phyloP scores from a whole-genome alignment of 352 stramenopile genomes.

The Phytophthora cryptogea region DNA sequence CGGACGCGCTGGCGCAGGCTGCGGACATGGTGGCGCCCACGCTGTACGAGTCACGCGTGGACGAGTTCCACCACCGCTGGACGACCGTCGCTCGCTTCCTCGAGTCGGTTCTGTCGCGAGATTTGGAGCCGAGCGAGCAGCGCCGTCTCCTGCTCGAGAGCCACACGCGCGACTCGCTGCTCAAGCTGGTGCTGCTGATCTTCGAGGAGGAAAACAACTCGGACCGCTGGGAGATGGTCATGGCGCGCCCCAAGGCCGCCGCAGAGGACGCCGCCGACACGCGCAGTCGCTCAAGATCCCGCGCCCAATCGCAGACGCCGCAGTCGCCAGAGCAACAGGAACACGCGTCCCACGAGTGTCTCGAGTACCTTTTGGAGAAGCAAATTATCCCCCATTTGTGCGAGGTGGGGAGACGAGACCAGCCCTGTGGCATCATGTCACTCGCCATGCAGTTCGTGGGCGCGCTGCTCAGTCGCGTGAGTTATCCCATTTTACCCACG shows the following conservation, averaged over 20 bases:
- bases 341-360: slow-evolving; percentile 60
- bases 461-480: slow-evolving; percentile 79
- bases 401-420: slow-evolving; percentile 68
- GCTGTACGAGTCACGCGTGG: slow-evolving; percentile 80
- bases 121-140: slow-evolving; percentile 72
- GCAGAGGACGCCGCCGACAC: slow-evolving; percentile 27
- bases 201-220: slow-evolving; percentile 83
- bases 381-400: slow-evolving; percentile 84
- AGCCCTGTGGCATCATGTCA: slow-evolving; percentile 85
- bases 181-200: slow-evolving; percentile 88
- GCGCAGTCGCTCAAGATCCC: slow-evolving; percentile 14
- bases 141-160: slow-evolving; percentile 77
- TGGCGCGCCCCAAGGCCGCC: slow-evolving; percentile 35
- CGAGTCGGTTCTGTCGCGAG: slow-evolving; percentile 66
- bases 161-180: slow-evolving; percentile 80
- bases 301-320: slow-evolving; percentile 27
- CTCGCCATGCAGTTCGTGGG: slow-evolving; percentile 84
- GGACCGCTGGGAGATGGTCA: slow-evolving; percentile 68
- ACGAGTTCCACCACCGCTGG: slow-evolving; percentile 89
- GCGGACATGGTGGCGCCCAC: slow-evolving; percentile 80
- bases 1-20: slow-evolving; percentile 72
- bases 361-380: slow-evolving; percentile 86
- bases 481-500: slow-evolving; percentile 83
- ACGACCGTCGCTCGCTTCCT: slow-evolving; percentile 78
- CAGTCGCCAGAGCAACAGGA: slow-evolving; percentile 27